Base-by-base conservation (phyloP, 768 basidiomycete genomes). In the Aureoboletus auriporus region DNA sequence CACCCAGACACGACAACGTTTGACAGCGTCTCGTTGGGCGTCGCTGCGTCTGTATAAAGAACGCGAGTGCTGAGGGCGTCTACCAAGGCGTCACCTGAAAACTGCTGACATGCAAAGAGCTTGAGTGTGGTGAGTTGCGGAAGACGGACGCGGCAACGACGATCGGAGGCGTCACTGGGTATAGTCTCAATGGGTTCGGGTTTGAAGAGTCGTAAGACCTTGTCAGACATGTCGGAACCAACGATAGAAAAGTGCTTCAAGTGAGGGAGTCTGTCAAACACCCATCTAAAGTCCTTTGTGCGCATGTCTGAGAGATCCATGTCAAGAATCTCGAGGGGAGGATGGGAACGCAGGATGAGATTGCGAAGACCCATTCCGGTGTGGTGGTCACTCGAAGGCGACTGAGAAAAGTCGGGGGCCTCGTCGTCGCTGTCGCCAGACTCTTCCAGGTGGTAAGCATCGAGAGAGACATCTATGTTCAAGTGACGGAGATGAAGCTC, bases 281-380 rank as follows among this genome's bases (percentile, higher is more conserved):
- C 70, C 69, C 80, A 86, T 28, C 58, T 62, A 60, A 90, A 90
- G 60, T 90, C 88, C 67, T 88, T 89, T 29, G 86, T 89, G 39
- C 86, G 83, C 80, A 88, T 83, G 67, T 89, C 88, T 45, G 84
- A 83, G 56, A 82, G 85, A 57, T 89, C 83, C 87, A 90, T 89
- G 60, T 84, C 77, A 20, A 89, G 76, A 29, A 80, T 64, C 41
- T 73, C 73, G 35, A 90, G 68, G 12, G 84, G 84, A 3, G 88
- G 88, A 42, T 69, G 69, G 48, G 75, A 83, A 9, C 83, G 78
- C 8, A 67, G 59, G 29, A 89, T 74, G 46, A 90, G 75, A 39
- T 69, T 74, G 27, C 88, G 81, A 17, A 90, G 67, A 10, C 88
- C 88, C 85, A 89, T 86, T 17, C 88, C 88, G 3, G 84, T 89